A percentile compares a stretch with the other conserved stretches of the same genome.
phyloP scores from a whole-genome alignment of 2,329 filamentous ascomycete genomes.

The Monilinia aucupariae region DNA sequence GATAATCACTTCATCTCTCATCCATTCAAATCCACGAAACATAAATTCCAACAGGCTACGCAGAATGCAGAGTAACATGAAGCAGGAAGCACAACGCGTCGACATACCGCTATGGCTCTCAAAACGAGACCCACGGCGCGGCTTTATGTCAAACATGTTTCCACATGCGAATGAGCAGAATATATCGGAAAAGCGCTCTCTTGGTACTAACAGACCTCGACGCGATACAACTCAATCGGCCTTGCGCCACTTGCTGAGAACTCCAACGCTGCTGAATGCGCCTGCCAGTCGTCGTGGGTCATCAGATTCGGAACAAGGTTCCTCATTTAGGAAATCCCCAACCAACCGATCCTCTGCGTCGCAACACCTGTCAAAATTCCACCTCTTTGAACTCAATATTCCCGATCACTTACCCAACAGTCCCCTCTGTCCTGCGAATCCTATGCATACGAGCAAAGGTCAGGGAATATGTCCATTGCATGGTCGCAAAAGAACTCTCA shows the following conservation, averaged over 20 bases:
- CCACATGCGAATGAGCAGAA: background rate
- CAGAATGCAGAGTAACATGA: background rate
- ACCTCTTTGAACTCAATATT: conserved; percentile 36
- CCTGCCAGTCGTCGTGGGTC: background rate
- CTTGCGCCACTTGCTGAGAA: background rate
- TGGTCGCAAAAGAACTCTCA: conserved; percentile 29
- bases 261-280: background rate
- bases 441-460: conserved; percentile 37
- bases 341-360: background rate
- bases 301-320: background rate
- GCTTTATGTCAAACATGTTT: conserved; percentile 26
- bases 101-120: conserved; percentile 32
- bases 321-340: background rate
- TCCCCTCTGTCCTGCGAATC: conserved; percentile 41
- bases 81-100: conserved; percentile 32
- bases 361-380: background rate
- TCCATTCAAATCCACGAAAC: background rate
- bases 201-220: background rate
- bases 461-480: conserved; percentile 41
- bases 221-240: background rate
- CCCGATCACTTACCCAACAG: conserved; percentile 42
- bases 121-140: conserved; percentile 18
- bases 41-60: no score
- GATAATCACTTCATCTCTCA: background rate
- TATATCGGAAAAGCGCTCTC: background rate